phyloP scores from a whole-genome alignment of 2,329 filamentous ascomycete species.

The Aureobasidium sp. region DNA sequence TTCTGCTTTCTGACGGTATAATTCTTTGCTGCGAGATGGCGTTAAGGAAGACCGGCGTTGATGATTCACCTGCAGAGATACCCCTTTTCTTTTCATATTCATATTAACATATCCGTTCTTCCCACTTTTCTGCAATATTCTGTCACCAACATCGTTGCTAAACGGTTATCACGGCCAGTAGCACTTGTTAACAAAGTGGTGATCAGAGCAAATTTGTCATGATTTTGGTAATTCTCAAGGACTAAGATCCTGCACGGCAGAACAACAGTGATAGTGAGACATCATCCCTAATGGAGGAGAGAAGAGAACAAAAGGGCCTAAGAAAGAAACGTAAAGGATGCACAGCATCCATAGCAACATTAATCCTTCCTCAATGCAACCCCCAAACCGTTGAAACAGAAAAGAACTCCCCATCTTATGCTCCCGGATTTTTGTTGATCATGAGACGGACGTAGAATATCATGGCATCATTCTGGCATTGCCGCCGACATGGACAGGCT shows the following conservation, averaged over 20 bases:
- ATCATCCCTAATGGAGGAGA: conserved; percentile 4
- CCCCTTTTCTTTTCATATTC: background rate
- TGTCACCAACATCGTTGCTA: no score
- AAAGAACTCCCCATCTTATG: background rate
- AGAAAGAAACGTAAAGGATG: background rate
- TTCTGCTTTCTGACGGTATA: background rate
- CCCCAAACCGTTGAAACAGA: background rate
- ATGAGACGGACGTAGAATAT: background rate
- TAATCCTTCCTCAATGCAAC: background rate
- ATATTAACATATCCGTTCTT: background rate
- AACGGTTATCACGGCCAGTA: background rate
- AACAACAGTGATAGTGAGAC: background rate
- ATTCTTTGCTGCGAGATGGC: background rate
- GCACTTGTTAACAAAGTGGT: background rate
- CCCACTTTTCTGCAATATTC: no score
- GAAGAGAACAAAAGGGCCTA: background rate
- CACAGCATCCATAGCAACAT: background rate
- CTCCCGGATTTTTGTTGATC: background rate
- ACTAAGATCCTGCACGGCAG: background rate
- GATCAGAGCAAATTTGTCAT: background rate
- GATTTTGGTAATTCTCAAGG: background rate
- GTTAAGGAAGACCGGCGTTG: background rate
- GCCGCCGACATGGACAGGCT: background rate
- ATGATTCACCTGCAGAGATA: background rate
- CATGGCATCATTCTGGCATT: background rate